Percentiles rank a stretch among this genome's conserved stretches.
Conservation (phyloP, 495 filamentous ascomycete species). For the Aspergillus coremiiformis region DNA sequence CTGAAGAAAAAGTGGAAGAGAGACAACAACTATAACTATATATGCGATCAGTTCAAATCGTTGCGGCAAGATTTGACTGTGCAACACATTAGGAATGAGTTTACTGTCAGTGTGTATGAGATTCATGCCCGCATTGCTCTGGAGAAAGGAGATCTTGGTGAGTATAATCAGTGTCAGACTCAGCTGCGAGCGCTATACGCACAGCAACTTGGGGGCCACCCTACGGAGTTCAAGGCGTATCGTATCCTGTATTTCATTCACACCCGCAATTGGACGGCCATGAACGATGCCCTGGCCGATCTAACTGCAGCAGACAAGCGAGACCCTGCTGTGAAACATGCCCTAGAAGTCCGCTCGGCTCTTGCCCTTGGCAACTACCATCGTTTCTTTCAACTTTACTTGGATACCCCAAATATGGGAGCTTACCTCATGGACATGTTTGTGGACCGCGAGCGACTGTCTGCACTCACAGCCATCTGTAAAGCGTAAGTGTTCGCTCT, state of each 20-base stretch:
- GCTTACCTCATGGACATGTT: slow-evolving; percentile 99
- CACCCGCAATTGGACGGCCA: slow-evolving; percentile 93
- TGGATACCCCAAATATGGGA: slow-evolving; percentile 94
- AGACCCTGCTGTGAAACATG: slow-evolving; percentile 78
- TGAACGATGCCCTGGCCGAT: slow-evolving; percentile 96
- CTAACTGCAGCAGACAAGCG: slow-evolving; percentile 93
- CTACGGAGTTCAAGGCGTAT: slow-evolving; percentile 97
- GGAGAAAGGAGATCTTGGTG: slow-evolving; percentile 98
- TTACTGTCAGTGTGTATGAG: slow-evolving; percentile 94
- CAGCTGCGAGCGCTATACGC: slow-evolving; percentile 87
- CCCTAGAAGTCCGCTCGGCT: slow-evolving; percentile 81
- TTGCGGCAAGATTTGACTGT: slow-evolving; percentile 97
- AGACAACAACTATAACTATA: slow-evolving; percentile 92
- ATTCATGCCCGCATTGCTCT: slow-evolving; percentile 95
- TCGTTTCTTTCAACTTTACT: slow-evolving; percentile 90
- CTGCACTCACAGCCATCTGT: slow-evolving; percentile 83
- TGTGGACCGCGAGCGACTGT: slow-evolving; percentile 83
- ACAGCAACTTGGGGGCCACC: slow-evolving; percentile 78
- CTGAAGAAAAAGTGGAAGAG: slow-evolving; percentile 91
- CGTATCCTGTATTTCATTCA: slow-evolving; percentile 99
- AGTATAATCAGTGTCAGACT: slow-evolving; percentile 99
- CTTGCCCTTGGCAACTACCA: slow-evolving; percentile 94
- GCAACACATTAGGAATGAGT: slow-evolving; percentile 91
- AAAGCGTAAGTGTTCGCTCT: slow-evolving; percentile 68
- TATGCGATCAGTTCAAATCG: slow-evolving; percentile 99